A percentile compares a stretch with the other conserved stretches of the same genome.
These are phyloP conservation scores for Boletus tomentosulus DNA, from an alignment of 768 basidiomycete species.

Conservation along the genomic window DNA sequence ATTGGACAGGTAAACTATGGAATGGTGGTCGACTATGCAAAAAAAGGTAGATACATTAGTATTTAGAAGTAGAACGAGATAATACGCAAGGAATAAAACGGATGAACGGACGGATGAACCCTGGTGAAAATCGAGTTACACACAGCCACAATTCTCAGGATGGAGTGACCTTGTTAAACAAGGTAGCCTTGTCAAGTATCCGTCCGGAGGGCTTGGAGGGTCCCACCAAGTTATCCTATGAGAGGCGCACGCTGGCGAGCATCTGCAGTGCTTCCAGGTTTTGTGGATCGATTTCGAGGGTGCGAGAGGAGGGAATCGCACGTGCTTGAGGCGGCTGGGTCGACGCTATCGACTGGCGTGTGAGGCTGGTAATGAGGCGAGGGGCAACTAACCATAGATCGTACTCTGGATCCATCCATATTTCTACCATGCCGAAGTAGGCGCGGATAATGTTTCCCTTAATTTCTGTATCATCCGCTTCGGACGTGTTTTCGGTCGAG, in stretches of 20 bases:
- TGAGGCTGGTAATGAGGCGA: not conserved
- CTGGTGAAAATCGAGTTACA: too few relatives aligned
- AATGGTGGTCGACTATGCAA: too few relatives aligned
- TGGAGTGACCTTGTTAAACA: too few relatives aligned
- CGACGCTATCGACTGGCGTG: slow-evolving; percentile 50
- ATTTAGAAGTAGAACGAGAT: too few relatives aligned
- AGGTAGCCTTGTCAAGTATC: too few relatives aligned
- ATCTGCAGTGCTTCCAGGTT: slow-evolving; percentile 78
- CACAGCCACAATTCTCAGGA: too few relatives aligned
- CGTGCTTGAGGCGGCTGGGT: slow-evolving; percentile 73
- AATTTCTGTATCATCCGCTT: slow-evolving; percentile 42
- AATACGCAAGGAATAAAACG: too few relatives aligned
- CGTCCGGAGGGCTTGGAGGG: slow-evolving; percentile 39
- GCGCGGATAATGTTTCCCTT: slow-evolving; percentile 71
- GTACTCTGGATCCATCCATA: slow-evolving; percentile 91
- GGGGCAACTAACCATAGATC: slow-evolving; percentile 65
- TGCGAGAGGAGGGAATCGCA: slow-evolving; percentile 72
- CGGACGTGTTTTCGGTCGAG: slow-evolving; percentile 32
- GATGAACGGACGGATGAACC: too few relatives aligned
- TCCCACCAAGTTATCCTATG: slow-evolving; percentile 83
- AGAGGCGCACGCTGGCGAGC: slow-evolving; percentile 84
- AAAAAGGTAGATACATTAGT: too few relatives aligned
- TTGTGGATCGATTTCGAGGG: slow-evolving; percentile 66
- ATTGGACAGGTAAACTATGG: too few relatives aligned
- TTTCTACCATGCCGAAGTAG: slow-evolving; percentile 85